Evolutionary conservation across 1,284 basidiomycete species (phyloP).

Genomic region (Ganoderma multipileum): DNA sequence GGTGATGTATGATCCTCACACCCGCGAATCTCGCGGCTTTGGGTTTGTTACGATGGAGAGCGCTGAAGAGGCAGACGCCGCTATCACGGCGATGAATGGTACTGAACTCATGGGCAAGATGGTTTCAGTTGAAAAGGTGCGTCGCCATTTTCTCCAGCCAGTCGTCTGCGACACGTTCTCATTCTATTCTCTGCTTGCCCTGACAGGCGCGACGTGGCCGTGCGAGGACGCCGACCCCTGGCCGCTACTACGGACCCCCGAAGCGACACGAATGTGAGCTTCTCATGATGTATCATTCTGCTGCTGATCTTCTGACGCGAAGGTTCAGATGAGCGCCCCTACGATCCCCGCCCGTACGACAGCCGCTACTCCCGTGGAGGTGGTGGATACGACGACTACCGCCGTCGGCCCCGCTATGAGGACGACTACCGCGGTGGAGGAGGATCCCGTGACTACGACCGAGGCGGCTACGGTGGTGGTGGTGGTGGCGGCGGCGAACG

Average conservation of each 20-base stretch:
- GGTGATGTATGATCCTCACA: conserved; percentile 97
- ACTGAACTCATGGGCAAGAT: conserved; percentile 88
- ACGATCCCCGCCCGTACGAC: conserved; percentile 84
- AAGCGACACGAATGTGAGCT: conserved; percentile 71
- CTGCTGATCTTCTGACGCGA: background rate
- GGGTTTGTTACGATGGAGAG: conserved; percentile 97
- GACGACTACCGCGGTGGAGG: conserved; percentile 35
- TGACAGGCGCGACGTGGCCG: conserved; percentile 89
- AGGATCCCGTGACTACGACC: conserved; percentile 48
- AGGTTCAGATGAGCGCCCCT: conserved; percentile 68
- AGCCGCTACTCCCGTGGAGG: conserved; percentile 72
- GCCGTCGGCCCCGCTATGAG: conserved; percentile 34
- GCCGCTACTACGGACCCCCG: conserved; percentile 92
- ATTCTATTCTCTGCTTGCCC: conserved; percentile 14
- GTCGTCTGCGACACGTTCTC: too few species aligned
- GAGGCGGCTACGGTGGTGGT: conserved; percentile 50
- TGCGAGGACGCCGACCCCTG: conserved; percentile 94
- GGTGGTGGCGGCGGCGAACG: conserved; percentile 41
- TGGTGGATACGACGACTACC: conserved; percentile 38
- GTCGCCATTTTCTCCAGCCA: conserved; percentile 18
- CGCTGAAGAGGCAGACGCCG: conserved; percentile 88
- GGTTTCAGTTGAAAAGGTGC: conserved; percentile 87
- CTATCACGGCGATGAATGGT: conserved; percentile 83
- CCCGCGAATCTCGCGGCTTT: conserved; percentile 95
- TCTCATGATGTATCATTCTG: background rate